Evolutionary conservation across 2,329 filamentous ascomycete genomes (phyloP).

Genomic region (Fusarium virguliforme): DNA sequence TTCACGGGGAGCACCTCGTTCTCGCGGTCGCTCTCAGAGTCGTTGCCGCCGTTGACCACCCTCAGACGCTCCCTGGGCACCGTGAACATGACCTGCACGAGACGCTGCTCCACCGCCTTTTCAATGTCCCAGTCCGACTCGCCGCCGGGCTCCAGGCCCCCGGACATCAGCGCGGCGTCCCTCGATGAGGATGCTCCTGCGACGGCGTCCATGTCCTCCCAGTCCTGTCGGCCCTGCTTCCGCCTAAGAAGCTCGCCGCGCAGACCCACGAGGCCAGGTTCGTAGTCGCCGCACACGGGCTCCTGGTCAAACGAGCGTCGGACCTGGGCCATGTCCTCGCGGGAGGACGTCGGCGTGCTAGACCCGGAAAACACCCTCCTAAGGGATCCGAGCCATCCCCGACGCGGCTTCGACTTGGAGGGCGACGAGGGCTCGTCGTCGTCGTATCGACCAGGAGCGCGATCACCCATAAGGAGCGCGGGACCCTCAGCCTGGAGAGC

Average conservation of each 20-base stretch:
- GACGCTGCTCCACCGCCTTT: conserved; percentile 76
- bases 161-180: conserved; percentile 47
- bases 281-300: conserved; percentile 61
- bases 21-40: conserved; percentile 53
- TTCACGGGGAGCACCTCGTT: conserved; percentile 48
- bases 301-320: conserved; percentile 56
- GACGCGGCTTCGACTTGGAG: conserved; percentile 70
- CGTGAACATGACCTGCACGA: conserved; percentile 92
- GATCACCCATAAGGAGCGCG: conserved; percentile 59
- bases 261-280: conserved; percentile 61
- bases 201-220: conserved; percentile 59
- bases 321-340: conserved; percentile 51
- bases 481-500: conserved; percentile 70
- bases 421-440: conserved; percentile 66
- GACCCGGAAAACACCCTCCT: conserved; percentile 73
- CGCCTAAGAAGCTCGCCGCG: conserved; percentile 67
- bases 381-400: conserved; percentile 80
- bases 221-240: conserved; percentile 71
- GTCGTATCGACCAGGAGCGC: conserved; percentile 52
- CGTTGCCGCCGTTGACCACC: conserved; percentile 88
- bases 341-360: conserved; percentile 49
- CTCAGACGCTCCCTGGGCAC: conserved; percentile 88
- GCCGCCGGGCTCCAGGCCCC: conserved; percentile 54
- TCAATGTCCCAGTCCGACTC: conserved; percentile 87
- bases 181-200: conserved; percentile 10